phyloP scores from a whole-genome alignment of 139 green algal species.

The Edaphochlamys debaryana region DNA sequence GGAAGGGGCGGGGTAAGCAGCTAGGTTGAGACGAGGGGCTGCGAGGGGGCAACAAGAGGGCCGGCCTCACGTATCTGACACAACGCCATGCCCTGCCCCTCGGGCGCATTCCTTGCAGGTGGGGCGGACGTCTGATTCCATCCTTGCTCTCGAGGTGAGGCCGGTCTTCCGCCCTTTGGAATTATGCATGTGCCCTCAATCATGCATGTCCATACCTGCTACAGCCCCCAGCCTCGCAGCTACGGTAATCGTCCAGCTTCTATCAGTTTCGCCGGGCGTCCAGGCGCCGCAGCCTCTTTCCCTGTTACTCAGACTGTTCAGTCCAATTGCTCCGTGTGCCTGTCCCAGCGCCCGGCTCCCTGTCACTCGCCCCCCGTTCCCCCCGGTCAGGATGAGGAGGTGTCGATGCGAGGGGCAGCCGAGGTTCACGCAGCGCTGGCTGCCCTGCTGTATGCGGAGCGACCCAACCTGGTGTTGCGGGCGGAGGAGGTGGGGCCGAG shows the following conservation, averaged over 20 bases:
- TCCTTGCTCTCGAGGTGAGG: constrained; percentile 65
- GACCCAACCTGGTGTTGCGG: constrained; percentile 44
- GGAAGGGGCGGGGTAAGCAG: too few relatives aligned
- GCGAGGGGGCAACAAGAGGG: neutral
- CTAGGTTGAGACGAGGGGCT: too few relatives aligned
- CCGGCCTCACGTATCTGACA: neutral
- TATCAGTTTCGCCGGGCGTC: too few relatives aligned
- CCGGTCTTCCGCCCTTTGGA: neutral
- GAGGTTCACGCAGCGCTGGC: constrained; percentile 83
- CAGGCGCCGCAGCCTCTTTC: too few relatives aligned
- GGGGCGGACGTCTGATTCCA: constrained; percentile 43
- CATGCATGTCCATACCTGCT: too few relatives aligned
- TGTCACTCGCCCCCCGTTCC: too few relatives aligned
- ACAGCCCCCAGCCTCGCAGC: too few relatives aligned
- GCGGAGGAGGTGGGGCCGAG: constrained; percentile 61
- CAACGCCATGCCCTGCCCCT: neutral
- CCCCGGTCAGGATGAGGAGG: constrained; percentile 70
- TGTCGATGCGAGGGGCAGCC: constrained; percentile 53
- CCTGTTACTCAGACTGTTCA: too few relatives aligned
- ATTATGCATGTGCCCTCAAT: neutral
- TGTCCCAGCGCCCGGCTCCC: too few relatives aligned
- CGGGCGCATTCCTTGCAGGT: neutral
- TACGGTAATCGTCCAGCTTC: too few relatives aligned
- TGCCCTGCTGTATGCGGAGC: constrained; percentile 66
- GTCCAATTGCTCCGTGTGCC: too few relatives aligned